Base-by-base conservation (phyloP, 176 grass and related monocot genomes). In the Olyra latifolia region DNA sequence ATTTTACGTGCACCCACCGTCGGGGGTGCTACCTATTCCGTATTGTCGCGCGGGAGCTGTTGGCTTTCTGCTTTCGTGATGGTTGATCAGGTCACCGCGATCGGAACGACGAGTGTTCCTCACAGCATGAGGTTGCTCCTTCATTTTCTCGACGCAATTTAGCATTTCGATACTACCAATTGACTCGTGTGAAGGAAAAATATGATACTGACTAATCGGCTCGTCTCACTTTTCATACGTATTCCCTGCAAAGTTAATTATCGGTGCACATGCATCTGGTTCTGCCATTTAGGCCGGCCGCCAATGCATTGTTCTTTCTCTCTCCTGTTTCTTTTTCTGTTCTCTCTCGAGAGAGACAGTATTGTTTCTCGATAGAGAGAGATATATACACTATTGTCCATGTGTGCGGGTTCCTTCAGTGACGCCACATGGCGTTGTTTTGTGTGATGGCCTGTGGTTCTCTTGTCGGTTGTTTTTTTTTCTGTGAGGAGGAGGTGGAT, bases 351-450 rank as follows among this genome's bases (percentile, higher is more conserved):
- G n/a, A n/a, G n/a, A n/a, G n/a, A n/a, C n/a, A n/a, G n/a, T n/a
- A n/a, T n/a, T n/a, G n/a, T n/a, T n/a, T n/a, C n/a, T n/a, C n/a
- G n/a, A n/a, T n/a, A n/a, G n/a, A n/a, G 0, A 19, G 48, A 4
- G 4, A 50, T 14, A 50, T 1, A 50, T 50, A 19, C 15, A 49
- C 48, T 19, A 6, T 50, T 50, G 5, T 50, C 19, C 15, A 50
- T 8, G 50, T 20, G 71, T n/a, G 55, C 13, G 7, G 48, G 30
- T 27, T 80, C 35, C 50, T 13, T 42, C 39, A 5, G 10, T 1
- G n/a, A 17, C 76, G 48, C 28, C 74, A 78, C 86, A 78, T 83
- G 80, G 47, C 17, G 19, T 1, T n/a, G 70, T 38, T 47, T 41
- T 42, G 49, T 30, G 9, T 29, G 7, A 40, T 41, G 41, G 27